Percentiles rank a stretch among this genome's conserved stretches.
phyloP scores from a whole-genome alignment of 148 eudicot species.

The Pouteria glomerata region DNA sequence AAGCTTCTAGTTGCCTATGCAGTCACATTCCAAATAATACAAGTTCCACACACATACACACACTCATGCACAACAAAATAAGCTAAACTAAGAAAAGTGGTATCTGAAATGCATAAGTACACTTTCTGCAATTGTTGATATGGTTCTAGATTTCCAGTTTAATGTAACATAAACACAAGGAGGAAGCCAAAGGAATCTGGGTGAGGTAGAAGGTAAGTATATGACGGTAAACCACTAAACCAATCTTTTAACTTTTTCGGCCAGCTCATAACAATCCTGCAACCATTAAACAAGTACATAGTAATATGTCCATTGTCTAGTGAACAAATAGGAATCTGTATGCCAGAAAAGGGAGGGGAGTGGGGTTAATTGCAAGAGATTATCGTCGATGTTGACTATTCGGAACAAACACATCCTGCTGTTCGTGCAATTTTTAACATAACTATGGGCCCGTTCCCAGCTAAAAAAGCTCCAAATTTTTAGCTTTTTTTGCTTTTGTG shows the following conservation, averaged over 20 bases:
- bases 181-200: slow-evolving; percentile 1
- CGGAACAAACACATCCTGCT: neutral
- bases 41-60: neutral
- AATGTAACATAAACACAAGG: neutral
- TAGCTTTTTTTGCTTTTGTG: too few relatives aligned
- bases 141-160: neutral
- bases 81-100: neutral
- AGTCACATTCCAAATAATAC: neutral
- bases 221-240: neutral
- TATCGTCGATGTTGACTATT: neutral
- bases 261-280: neutral
- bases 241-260: neutral
- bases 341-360: neutral
- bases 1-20: neutral
- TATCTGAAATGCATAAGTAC: neutral
- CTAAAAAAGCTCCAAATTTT: too few relatives aligned
- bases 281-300: neutral
- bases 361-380: neutral
- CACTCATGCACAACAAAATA: neutral
- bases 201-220: neutral
- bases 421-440: neutral
- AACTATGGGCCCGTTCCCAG: too few relatives aligned
- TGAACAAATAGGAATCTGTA: neutral
- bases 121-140: neutral
- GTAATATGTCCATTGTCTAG: neutral